These are phyloP conservation scores for Cladophialophora bantiana DNA, from an alignment of 2,329 filamentous ascomycete genomes.

Conservation along the genomic window DNA sequence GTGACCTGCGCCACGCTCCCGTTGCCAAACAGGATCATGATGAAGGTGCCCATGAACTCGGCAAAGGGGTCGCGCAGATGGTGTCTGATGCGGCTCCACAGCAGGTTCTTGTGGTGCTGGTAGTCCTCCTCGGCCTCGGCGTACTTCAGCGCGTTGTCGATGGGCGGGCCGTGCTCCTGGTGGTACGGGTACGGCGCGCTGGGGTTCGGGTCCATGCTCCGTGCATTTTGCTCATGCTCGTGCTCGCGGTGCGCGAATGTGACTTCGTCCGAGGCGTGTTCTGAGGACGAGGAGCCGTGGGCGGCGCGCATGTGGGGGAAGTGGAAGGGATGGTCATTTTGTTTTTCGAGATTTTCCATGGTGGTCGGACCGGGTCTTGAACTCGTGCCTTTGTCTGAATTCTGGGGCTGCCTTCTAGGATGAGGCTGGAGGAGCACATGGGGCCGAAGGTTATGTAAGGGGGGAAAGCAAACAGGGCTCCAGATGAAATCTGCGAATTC, in stretches of 20 bases:
- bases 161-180: constrained; percentile 39
- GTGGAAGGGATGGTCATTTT: constrained; percentile 20
- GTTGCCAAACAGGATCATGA: constrained; percentile 68
- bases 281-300: constrained; percentile 31
- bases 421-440: neutral
- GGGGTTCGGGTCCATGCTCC: constrained; percentile 24
- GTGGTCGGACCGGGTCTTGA: too few species aligned
- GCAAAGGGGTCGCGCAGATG: constrained; percentile 62
- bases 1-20: constrained; percentile 69
- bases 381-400: neutral
- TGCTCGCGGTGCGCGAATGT: constrained; percentile 35
- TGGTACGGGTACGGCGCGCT: constrained; percentile 30
- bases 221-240: constrained; percentile 13
- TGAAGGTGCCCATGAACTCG: constrained; percentile 68
- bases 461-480: neutral
- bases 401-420: neutral
- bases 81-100: constrained; percentile 61
- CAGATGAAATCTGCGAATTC: neutral
- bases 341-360: constrained; percentile 30
- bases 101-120: constrained; percentile 46
- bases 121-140: constrained; percentile 41
- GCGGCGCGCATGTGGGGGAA: constrained; percentile 18
- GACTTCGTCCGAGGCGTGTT: constrained; percentile 31
- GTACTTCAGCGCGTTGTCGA: constrained; percentile 40
- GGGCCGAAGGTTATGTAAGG: neutral